Conservation (phyloP, 257 asterid species). For the Penstemon davidsonii region DNA sequence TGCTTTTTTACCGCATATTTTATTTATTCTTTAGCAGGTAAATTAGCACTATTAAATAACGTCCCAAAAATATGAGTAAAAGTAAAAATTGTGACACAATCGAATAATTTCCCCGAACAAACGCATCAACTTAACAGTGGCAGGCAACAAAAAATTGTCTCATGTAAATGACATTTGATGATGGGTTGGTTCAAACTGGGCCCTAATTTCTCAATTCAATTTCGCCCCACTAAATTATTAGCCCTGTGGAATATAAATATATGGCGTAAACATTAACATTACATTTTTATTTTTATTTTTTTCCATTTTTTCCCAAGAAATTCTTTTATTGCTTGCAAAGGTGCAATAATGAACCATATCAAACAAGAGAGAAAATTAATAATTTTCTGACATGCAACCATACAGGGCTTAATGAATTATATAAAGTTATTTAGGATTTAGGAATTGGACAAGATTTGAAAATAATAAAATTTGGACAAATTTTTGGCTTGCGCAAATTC, state of each 20-base stretch:
- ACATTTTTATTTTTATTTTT: neutral
- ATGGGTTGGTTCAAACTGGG: constrained; percentile 40
- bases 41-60: too few relatives aligned
- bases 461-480: too few relatives aligned
- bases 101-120: constrained; percentile 11
- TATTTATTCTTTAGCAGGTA: too few relatives aligned
- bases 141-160: constrained; percentile 39
- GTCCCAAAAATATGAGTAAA: too few relatives aligned
- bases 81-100: too few relatives aligned
- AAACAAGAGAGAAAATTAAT: neutral
- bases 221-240: constrained; percentile 42
- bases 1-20: too few relatives aligned
- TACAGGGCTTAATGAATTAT: too few relatives aligned
- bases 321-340: constrained; percentile 6
- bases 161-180: constrained; percentile 48
- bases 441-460: neutral
- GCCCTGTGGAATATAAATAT: neutral
- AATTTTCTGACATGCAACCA: neutral
- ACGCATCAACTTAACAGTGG: constrained; percentile 44
- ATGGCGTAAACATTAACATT: constrained; percentile 22
- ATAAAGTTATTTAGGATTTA: neutral
- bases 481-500: too few relatives aligned
- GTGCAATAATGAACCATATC: constrained; percentile 16
- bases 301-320: constrained; percentile 1
- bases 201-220: constrained; percentile 36